These are phyloP conservation scores for Tricholomella constricta DNA, from an alignment of 768 basidiomycete species.

Conservation along the genomic window DNA sequence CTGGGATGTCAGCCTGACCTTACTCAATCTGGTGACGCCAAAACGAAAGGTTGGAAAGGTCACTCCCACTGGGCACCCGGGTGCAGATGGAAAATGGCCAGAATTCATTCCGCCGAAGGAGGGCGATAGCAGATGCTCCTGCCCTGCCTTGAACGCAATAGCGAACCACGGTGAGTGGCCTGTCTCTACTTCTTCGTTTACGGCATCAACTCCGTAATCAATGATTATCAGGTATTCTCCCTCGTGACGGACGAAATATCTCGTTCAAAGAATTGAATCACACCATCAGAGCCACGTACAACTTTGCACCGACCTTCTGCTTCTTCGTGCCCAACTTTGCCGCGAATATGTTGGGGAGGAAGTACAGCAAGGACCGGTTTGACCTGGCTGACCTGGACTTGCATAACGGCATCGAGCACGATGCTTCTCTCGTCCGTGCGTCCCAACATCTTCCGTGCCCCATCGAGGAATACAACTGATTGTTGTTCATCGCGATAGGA, in stretches of 20 bases:
- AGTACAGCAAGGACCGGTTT: constrained; percentile 59
- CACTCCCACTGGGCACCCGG: constrained; percentile 55
- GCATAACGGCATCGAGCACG: constrained; percentile 79
- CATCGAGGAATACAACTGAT: constrained; percentile 4
- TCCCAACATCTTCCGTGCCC: constrained; percentile 18
- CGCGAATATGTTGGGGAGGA: constrained; percentile 57
- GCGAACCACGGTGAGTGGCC: constrained; percentile 71
- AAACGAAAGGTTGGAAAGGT: constrained; percentile 55
- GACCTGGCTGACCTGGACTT: constrained; percentile 68
- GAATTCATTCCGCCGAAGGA: constrained; percentile 58
- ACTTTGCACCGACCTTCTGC: constrained; percentile 70
- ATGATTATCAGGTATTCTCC: constrained; percentile 54
- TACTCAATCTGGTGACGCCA: constrained; percentile 54
- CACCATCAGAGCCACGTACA: constrained; percentile 58
- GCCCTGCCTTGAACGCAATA: constrained; percentile 67
- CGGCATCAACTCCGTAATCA: not conserved
- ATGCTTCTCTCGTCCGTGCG: constrained; percentile 62
- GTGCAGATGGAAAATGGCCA: constrained; percentile 67
- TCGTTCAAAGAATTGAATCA: constrained; percentile 52
- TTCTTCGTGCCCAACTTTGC: constrained; percentile 64
- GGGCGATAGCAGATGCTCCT: constrained; percentile 71
- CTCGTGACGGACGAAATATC: constrained; percentile 70
- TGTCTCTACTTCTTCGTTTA: constrained; percentile 20
- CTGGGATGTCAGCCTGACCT: constrained; percentile 55
- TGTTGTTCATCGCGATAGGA: constrained; percentile 43